Evolutionary conservation across 202 grass and related monocot genomes (phyloP), one percentile per base, ranked within the genome.

Genomic region (Brachypodium distachyon): DNA sequence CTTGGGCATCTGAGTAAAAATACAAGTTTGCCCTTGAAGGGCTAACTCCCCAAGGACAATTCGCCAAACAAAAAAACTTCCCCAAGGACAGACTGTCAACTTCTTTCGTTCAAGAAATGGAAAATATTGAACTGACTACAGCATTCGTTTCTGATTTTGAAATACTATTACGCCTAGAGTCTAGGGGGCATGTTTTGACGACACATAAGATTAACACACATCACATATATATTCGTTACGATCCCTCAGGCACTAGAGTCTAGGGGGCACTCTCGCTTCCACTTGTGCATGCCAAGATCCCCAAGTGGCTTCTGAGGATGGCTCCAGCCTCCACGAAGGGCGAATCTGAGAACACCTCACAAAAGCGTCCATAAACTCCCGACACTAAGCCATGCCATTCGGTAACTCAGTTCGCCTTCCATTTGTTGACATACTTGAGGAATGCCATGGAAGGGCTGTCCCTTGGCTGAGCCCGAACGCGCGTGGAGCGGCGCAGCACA

Each of bases 351-450:
- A 39, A 26, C 12, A 60, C 17, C 49, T 42, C 33, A 34, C 26
- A 43, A 76, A 43, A n/a, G 17, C 39, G 16, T 33, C 64, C 19
- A 39, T 37, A 22, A 29, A 3, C 53, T 51, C 43, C 58, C 41
- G 26, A 67, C 19, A 21, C 37, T n/a, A 46, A 63, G 49, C 36
- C 33, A 38, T 42, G 44, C 34, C 22, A 48, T 54, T 12, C 7
- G 18, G 36, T 31, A 41, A 26, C n/a, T 78, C 71, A 93, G 62
- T 58, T 76, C 7, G 86, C 90, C 85, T 84, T 97, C 93, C 93
- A 97, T 75, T 82, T 97, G 73, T 97, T 97, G 14, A 76, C 74
- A 68, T 97, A 97, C 73, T 85, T 93, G 77, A 97, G 93, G 82
- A 93, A 97, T 37, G 80, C 81, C 79, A 88, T 97, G 23, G 79